These are phyloP conservation scores for Pseudotsuga menziesii DNA, from an alignment of 75 land plant genomes.

Conservation along the genomic window DNA sequence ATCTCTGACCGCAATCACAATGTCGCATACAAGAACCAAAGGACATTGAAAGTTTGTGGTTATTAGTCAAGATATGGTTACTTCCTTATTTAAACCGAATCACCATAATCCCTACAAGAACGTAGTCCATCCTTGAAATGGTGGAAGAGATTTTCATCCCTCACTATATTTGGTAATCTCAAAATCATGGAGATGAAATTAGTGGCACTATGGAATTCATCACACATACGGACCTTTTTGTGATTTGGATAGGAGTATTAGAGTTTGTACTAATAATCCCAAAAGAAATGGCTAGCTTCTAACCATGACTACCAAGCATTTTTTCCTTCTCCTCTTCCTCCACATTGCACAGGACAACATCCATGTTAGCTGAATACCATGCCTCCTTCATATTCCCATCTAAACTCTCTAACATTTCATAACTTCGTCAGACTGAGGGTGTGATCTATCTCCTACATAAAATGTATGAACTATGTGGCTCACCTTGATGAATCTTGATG, in stretches of 20 bases:
- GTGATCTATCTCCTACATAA: conserved; percentile 12
- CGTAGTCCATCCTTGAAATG: conserved; percentile 14
- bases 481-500: conserved; percentile 13
- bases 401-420: conserved; percentile 6
- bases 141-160: conserved; percentile 15
- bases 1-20: too few relatives aligned
- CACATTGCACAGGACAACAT: conserved; percentile 4
- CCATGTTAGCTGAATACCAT: conserved; percentile 8
- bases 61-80: too few relatives aligned
- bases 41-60: too few relatives aligned
- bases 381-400: conserved; percentile 5
- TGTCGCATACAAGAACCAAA: too few relatives aligned
- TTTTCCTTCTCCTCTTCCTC: conserved; percentile 4
- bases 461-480: conserved; percentile 14
- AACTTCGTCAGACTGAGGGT: conserved; percentile 12
- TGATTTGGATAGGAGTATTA: conserved; percentile 13
- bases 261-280: conserved; percentile 10
- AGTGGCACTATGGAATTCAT: conserved; percentile 17
- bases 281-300: conserved; percentile 18
- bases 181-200: conserved; percentile 15
- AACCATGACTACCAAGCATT: conserved; percentile 18
- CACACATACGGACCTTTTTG: conserved; percentile 13
- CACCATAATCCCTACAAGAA: conserved; percentile 22
- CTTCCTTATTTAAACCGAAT: neutral
- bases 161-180: conserved; percentile 2